Evolutionary conservation across 768 basidiomycete genomes (phyloP), one percentile per base, ranked within the genome.

Genomic region (Tulasnella sp.): DNA sequence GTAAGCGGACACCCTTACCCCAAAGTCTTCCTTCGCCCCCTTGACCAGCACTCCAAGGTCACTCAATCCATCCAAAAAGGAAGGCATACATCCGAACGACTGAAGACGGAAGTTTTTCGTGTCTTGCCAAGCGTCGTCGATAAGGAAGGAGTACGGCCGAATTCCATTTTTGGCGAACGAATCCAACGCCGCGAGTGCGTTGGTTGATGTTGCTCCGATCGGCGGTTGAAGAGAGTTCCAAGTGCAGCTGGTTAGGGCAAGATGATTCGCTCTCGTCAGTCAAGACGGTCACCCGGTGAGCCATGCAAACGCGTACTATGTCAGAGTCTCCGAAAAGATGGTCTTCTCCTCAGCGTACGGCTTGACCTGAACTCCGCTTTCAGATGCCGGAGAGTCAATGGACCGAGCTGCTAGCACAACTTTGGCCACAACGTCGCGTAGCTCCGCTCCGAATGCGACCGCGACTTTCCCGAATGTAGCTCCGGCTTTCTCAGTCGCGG

Each of bases 71-170:
- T 78, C 77, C 38, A 78, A 54, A 54, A 78, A 78, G 29, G 39
- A 67, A 69, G 38, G 29, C 52, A 49, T 75, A 37, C 67, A 69
- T 36, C 64, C 77, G 58, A 78, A 78, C 9, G 77, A 78, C 74
- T 75, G 74, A 12, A 78, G 45, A 45, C 64, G 67, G 42, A 34
- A 31, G 69, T 78, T 69, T 29, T 76, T 64, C 34, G 49, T 58
- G 39, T 75, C 74, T 37, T 78, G 77, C 77, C 77, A 78, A 37
- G 74, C 77, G 54, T 78, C 77, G 52, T 78, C 77, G 49, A 78
- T 78, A 5, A 78, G 74, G 68, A 78, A 71, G 67, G 74, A 71
- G 68, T 42, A 31, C 3, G 77, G 77, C 38, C 71, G 69, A 54
- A 78, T 78, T 17, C 42, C 45, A 54, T 58, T 39, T 64, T 70